Evolutionary conservation across 2,329 filamentous ascomycete genomes (phyloP).

Genomic region (Lasiodiplodia sp.): DNA sequence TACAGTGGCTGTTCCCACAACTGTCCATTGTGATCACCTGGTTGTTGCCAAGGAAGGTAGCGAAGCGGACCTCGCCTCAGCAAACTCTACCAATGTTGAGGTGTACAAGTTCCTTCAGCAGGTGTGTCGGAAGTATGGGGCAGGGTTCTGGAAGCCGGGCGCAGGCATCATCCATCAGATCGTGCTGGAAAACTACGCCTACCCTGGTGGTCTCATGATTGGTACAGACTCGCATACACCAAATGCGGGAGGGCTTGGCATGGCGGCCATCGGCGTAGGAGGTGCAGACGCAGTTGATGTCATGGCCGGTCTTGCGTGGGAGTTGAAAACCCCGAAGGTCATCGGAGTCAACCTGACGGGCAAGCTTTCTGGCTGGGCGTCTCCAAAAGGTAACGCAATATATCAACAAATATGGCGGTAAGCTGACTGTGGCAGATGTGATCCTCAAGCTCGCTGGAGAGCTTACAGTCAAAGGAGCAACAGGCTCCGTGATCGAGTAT

Average conservation of each 20-base stretch:
- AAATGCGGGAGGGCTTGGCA: constrained; percentile 90
- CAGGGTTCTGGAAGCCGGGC: constrained; percentile 50
- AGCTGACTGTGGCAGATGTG: constrained; percentile 92
- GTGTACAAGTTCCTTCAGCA: constrained; percentile 96
- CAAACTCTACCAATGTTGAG: constrained; percentile 95
- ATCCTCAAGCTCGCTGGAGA: constrained; percentile 48
- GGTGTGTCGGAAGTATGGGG: constrained; percentile 97
- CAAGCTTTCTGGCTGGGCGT: constrained; percentile 84
- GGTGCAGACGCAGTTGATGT: constrained; percentile 97
- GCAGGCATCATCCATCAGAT: background rate
- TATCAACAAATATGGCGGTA: constrained; percentile 96
- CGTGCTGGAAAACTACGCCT: constrained; percentile 82
- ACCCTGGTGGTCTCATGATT: constrained; percentile 96
- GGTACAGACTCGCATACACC: constrained; percentile 98
- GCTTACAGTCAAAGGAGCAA: background rate
- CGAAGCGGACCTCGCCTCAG: constrained; percentile 88
- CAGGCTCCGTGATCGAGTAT: constrained; percentile 87
- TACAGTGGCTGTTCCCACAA: constrained; percentile 89
- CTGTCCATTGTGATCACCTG: constrained; percentile 98
- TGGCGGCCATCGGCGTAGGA: constrained; percentile 94
- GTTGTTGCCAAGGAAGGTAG: constrained; percentile 97
- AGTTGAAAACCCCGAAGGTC: constrained; percentile 94
- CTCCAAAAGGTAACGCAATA: constrained; percentile 90
- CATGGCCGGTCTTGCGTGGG: constrained; percentile 95
- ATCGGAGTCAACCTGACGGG: constrained; percentile 94